Conservation (phyloP, 2,329 filamentous ascomycete species). For the Aspergillus transmontanensis region DNA sequence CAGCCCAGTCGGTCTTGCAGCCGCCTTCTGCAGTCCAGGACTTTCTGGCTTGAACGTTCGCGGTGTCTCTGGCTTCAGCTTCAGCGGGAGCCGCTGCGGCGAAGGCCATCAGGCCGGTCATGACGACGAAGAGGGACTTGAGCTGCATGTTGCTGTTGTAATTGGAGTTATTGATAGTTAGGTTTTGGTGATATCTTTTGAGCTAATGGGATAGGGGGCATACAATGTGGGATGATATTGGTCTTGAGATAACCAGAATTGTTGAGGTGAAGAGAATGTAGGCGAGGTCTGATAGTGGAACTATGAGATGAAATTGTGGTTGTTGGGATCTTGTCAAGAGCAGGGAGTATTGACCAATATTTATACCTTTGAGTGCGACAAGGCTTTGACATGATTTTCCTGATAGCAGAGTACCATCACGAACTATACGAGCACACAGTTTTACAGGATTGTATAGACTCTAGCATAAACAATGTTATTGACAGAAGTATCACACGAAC, state of each 20-base stretch:
- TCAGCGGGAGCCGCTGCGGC: neutral
- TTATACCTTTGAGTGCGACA: neutral
- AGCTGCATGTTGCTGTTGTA: neutral
- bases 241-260: neutral
- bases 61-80: neutral
- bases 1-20: neutral
- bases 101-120: neutral
- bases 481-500: neutral
- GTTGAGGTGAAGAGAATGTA: neutral
- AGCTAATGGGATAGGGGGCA: fast-evolving
- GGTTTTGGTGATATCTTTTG: fast-evolving
- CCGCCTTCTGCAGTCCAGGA: neutral
- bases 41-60: neutral
- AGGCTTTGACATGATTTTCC: neutral
- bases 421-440: neutral
- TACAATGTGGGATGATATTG: neutral
- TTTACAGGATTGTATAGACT: neutral
- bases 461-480: neutral
- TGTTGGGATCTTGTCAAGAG: neutral
- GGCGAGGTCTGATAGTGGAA: neutral
- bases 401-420: neutral
- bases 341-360: neutral
- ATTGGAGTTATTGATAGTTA: neutral
- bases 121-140: neutral
- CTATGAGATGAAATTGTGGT: neutral